Base-by-base conservation (phyloP, 371 early-diverging fungal species). In the Rhizopus stolonifer region DNA sequence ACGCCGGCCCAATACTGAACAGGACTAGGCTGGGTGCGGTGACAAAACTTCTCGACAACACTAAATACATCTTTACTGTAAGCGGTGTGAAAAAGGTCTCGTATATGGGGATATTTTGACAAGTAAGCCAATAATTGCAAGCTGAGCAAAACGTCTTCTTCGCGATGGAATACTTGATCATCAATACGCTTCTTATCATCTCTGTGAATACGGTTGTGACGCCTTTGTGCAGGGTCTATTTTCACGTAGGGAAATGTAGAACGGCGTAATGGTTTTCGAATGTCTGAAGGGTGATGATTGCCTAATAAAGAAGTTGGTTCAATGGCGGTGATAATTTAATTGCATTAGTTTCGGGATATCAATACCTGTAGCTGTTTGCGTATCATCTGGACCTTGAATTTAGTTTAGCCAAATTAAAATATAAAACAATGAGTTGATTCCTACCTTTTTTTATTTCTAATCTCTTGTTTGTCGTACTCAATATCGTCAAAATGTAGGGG, bases 121-220 rank as follows among this genome's bases (percentile, higher is more conserved):
- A 94, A 77, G 59, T 89, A 91, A 29, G 93, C 94, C 9, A 93
- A 75, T 18, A 95, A 73, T 68, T 93, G 92, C 52, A 91, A 70
- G 1, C 91, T 85, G 31, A 91, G 74, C n/a, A 92, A 75, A 18
- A 94, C 85, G 53, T 94, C 91, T 61, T 91, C 90, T 60, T 86
- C 87, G 25, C 91, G 83, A 51, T 83, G 88, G 63, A 87, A 86
- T n/a, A 67, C 42, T 15, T 69, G 60, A 32, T 84, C 81, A 29
- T 61, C 52, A 6, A 31, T 50, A 17, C 65, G 51, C n/a, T 22
- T 31, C 14, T 59, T 45, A 3, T 52, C 21, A 33, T 64, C 66
- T 43, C 62, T 51, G 32, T 60, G 59, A 31, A 64, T 49, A 31
- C 70, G 58, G 17, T 60, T 61, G 9, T 60, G 52, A 9, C 74